Conservation (phyloP, 805 yeast genomes). For the Osmozyma mogii region DNA sequence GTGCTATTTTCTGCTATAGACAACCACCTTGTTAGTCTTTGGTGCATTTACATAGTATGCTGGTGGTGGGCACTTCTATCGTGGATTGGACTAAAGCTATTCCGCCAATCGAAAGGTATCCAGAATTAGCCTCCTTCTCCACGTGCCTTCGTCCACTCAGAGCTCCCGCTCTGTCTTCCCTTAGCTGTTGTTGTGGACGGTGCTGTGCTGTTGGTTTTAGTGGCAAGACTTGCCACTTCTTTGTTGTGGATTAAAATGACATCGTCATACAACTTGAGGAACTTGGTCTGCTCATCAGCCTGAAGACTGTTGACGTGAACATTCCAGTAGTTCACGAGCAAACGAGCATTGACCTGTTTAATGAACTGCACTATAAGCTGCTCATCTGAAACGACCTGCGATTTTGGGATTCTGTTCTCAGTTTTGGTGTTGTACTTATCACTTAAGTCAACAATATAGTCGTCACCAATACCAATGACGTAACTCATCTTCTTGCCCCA, state of each 20-base stretch:
- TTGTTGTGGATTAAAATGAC: slow-evolving; percentile 9
- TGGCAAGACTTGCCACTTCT: slow-evolving; percentile 19
- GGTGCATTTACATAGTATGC: slow-evolving; percentile 33
- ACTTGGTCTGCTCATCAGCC: slow-evolving; percentile 2
- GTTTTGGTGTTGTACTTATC: slow-evolving; percentile 50
- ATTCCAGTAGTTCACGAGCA: slow-evolving; percentile 7
- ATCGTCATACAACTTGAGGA: slow-evolving; percentile 5
- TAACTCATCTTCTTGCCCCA: slow-evolving; percentile 96
- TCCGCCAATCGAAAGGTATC: slow-evolving; percentile 70
- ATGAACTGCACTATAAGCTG: slow-evolving; percentile 3
- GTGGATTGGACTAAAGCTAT: slow-evolving; percentile 76
- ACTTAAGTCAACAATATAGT: slow-evolving; percentile 64
- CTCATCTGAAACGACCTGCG: slow-evolving; percentile 7
- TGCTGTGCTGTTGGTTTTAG: slow-evolving; percentile 9
- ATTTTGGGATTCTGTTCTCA: slow-evolving; percentile 17
- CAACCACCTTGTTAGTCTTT: slow-evolving; percentile 22
- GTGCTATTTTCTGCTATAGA: slow-evolving; percentile 18
- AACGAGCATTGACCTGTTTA: slow-evolving; percentile 4
- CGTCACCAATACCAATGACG: slow-evolving; percentile 58
- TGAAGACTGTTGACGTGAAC: slow-evolving; percentile 1
- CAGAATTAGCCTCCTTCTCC: slow-evolving; percentile 46
- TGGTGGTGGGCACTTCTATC: slow-evolving; percentile 66
- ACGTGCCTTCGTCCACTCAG: slow-evolving; percentile 66
- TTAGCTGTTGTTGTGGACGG: slow-evolving; percentile 15
- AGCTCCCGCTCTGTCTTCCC: slow-evolving; percentile 71